phyloP scores from a whole-genome alignment of 2,329 filamentous ascomycete species.

The Whalleya microplaca region DNA sequence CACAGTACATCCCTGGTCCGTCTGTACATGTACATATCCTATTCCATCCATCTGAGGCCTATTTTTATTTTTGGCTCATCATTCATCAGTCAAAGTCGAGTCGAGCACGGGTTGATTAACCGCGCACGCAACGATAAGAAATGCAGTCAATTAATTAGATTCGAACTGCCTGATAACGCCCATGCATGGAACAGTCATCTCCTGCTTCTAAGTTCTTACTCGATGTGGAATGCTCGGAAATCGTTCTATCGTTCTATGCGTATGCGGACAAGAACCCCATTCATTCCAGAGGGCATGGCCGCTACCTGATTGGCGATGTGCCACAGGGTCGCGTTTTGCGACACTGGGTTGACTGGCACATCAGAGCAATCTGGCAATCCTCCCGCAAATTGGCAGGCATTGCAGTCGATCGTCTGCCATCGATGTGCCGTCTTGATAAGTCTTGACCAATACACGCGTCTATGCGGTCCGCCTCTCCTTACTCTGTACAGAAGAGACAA shows the following conservation, averaged over 20 bases:
- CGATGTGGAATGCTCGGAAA: not conserved
- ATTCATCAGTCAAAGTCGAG: too few species aligned
- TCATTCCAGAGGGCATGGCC: constrained; percentile 16
- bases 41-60: not conserved
- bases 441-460: not conserved
- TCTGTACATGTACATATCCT: too few species aligned
- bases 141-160: not conserved
- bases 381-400: constrained; percentile 20
- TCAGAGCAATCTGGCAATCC: constrained; percentile 18
- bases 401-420: constrained; percentile 15
- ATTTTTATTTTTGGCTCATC: not conserved
- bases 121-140: not conserved
- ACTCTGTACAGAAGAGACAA: constrained; percentile 8
- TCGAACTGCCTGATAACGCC: not conserved
- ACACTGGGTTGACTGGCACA: constrained; percentile 10
- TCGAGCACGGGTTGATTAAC: too few species aligned
- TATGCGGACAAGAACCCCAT: not conserved
- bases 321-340: constrained; percentile 19
- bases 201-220: not conserved
- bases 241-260: constrained; percentile 8
- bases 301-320: constrained; percentile 13
- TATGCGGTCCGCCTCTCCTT: constrained; percentile 23
- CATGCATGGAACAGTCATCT: not conserved
- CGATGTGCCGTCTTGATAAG: not conserved
- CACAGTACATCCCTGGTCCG: not conserved